These are phyloP conservation scores for Balansia obtecta DNA, from an alignment of 2,329 filamentous ascomycete species.

Conservation along the genomic window DNA sequence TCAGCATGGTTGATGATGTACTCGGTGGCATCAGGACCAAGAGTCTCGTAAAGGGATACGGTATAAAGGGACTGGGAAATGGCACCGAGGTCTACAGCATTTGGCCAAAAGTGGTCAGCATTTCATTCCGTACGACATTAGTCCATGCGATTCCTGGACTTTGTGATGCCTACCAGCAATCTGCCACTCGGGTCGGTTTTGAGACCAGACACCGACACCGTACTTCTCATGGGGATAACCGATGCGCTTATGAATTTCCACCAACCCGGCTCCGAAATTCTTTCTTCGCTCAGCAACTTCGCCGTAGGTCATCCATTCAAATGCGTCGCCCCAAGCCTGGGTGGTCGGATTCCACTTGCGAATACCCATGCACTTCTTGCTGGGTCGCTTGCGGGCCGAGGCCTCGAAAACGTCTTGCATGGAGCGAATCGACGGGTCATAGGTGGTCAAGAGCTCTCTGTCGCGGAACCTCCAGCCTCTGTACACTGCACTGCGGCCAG, in stretches of 20 bases:
- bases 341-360: constrained; percentile 66
- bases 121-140: not conserved
- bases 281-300: constrained; percentile 68
- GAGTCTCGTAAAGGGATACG: constrained; percentile 91
- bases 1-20: constrained; percentile 90
- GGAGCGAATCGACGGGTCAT: constrained; percentile 60
- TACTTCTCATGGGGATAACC: constrained; percentile 52
- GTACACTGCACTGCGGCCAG: constrained; percentile 66
- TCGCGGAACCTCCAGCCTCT: constrained; percentile 71
- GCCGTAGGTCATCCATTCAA: constrained; percentile 72
- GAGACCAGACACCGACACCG: constrained; percentile 74
- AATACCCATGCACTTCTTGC: constrained; percentile 63
- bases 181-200: constrained; percentile 81
- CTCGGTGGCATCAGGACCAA: constrained; percentile 82
- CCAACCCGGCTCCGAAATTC: constrained; percentile 75
- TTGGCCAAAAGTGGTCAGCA: not conserved
- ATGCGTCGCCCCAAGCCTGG: constrained; percentile 61
- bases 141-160: not conserved
- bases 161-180: constrained; percentile 45
- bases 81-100: constrained; percentile 61
- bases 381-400: constrained; percentile 48
- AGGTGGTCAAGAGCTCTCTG: constrained; percentile 54
- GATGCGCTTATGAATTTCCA: constrained; percentile 64
- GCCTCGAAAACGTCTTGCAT: constrained; percentile 72
- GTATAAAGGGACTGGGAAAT: constrained; percentile 80